phyloP scores from a whole-genome alignment of 2,329 filamentous ascomycete genomes.

The Epichloe elymi region DNA sequence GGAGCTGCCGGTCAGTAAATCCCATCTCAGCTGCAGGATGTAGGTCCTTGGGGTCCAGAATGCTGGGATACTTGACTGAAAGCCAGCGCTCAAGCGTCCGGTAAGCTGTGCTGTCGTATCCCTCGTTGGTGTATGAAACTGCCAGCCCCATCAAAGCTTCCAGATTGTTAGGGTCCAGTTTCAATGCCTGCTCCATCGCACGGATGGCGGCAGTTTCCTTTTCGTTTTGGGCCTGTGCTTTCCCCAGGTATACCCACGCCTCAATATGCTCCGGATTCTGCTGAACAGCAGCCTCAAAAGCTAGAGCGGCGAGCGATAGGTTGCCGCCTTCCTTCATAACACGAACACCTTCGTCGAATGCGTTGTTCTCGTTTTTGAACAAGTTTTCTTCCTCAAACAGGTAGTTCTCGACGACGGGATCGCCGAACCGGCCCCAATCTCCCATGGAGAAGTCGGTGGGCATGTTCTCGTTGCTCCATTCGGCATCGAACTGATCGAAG shows the following conservation, averaged over 20 bases:
- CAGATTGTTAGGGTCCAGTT: slow-evolving; percentile 75
- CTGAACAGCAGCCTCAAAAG: slow-evolving; percentile 91
- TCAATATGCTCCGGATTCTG: slow-evolving; percentile 78
- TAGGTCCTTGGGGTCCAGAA: slow-evolving; percentile 60
- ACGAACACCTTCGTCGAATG: slow-evolving; percentile 83
- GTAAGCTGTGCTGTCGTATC: slow-evolving; percentile 94
- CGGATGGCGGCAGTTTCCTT: slow-evolving; percentile 95
- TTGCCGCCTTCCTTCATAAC: slow-evolving; percentile 93
- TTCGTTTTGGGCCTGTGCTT: slow-evolving; percentile 93
- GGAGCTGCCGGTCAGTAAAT: slow-evolving; percentile 80
- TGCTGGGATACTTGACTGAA: slow-evolving; percentile 80
- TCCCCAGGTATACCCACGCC: slow-evolving; percentile 86
- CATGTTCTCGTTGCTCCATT: slow-evolving; percentile 54
- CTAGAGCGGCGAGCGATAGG: slow-evolving; percentile 79
- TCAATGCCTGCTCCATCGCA: slow-evolving; percentile 80
- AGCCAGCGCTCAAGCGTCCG: slow-evolving; percentile 94
- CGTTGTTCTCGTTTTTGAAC: slow-evolving; percentile 67
- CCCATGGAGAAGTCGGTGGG: slow-evolving; percentile 48
- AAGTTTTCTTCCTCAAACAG: slow-evolving; percentile 92
- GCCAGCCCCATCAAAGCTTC: slow-evolving; percentile 88
- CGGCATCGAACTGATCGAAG: slow-evolving; percentile 58
- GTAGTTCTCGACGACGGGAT: slow-evolving; percentile 77
- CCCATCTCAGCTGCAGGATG: slow-evolving; percentile 72
- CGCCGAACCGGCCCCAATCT: slow-evolving; percentile 53
- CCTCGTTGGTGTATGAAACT: slow-evolving; percentile 97